Conservation (phyloP, 2,329 filamentous ascomycete genomes). For the Gaeumannomyces tritici region DNA sequence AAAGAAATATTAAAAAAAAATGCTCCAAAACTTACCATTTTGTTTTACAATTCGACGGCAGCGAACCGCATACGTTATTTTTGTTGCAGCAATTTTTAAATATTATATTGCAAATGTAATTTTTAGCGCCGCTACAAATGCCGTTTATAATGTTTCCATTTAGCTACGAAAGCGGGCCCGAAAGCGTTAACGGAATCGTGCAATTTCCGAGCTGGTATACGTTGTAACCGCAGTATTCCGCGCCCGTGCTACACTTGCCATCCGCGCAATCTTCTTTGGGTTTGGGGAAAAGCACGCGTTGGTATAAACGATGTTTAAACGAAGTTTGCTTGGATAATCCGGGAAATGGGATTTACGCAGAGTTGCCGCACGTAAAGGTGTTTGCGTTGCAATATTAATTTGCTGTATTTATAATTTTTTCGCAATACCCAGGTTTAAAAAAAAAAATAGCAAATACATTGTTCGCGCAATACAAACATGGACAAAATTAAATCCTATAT, state of each 20-base stretch:
- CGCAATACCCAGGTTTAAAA: no score
- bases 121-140: constrained; percentile 2
- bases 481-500: no score
- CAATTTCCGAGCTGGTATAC: constrained; percentile 3
- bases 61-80: constrained; percentile 3
- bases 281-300: no score
- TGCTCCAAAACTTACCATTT: constrained; percentile 1
- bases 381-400: no score
- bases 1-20: no score
- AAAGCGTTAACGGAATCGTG: neutral
- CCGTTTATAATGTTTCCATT: constrained; percentile 3
- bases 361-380: no score
- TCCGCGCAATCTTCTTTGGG: neutral
- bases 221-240: neutral
- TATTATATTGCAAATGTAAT: constrained; percentile 3
- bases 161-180: neutral
- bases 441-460: no score
- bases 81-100: constrained; percentile 6
- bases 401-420: no score
- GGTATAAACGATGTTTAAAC: no score
- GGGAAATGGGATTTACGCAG: no score
- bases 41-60: constrained; percentile 2
- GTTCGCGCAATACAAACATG: no score
- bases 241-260: constrained; percentile 1
- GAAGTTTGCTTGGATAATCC: no score